Percentiles rank a stretch among this genome's conserved stretches.
Conservation (phyloP, 2,329 filamentous ascomycete species). For the Colletotrichum viniferum region DNA sequence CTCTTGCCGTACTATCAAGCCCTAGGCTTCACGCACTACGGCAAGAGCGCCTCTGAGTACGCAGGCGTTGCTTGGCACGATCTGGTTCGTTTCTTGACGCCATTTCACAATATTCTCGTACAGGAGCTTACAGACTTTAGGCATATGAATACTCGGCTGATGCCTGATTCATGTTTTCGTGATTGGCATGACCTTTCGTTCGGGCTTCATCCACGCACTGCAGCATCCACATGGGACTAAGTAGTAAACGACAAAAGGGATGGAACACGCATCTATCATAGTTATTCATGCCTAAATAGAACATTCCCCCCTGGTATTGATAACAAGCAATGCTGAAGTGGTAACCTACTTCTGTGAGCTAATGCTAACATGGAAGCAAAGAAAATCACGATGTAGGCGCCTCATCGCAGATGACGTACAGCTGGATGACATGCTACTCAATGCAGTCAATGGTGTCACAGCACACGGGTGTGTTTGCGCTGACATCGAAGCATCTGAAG, state of each 20-base stretch:
- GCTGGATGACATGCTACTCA: not conserved
- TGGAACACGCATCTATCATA: not conserved
- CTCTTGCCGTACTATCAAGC: constrained; percentile 33
- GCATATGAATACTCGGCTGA: not conserved
- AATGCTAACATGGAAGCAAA: not conserved
- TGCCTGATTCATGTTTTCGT: not conserved
- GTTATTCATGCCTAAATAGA: not conserved
- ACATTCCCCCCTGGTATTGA: not conserved
- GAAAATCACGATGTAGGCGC: not conserved
- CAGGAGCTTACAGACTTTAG: not conserved
- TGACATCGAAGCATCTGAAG: not conserved
- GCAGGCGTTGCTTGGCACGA: constrained; percentile 35
- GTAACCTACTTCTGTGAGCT: not conserved
- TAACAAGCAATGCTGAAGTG: not conserved
- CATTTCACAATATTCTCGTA: not conserved
- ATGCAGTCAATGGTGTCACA: not conserved
- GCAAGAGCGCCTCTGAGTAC: constrained; percentile 33
- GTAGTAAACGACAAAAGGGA: not conserved
- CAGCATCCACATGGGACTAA: accelerated
- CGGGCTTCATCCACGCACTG: not conserved
- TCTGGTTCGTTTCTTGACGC: constrained; percentile 21
- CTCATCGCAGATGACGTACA: not conserved
- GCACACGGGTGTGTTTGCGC: not conserved
- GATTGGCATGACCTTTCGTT: not conserved
- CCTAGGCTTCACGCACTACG: constrained; percentile 33